Evolutionary conservation across 2,329 filamentous ascomycete species (phyloP), one percentile per base, ranked within the genome.

Genomic region (Chalara sp.): DNA sequence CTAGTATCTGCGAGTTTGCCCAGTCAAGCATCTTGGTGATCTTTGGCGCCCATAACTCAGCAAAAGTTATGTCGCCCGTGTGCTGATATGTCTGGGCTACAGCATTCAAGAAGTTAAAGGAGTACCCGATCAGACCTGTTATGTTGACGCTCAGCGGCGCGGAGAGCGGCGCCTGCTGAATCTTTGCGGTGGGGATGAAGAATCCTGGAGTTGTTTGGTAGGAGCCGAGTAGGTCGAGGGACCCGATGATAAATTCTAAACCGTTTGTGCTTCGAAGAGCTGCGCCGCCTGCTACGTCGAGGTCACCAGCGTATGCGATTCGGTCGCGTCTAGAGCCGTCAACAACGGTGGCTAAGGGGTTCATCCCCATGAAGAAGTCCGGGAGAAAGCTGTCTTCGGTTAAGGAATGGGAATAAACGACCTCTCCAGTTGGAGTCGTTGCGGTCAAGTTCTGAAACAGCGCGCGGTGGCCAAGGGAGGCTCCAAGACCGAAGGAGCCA

Each of bases 251-350:
- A 42, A 60, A 63, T 5, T 58, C 47, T 8, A 54, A 50, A 32
- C 59, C 62, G 46, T 61, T 53, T 1, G 65, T 68, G 51, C 63
- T 65, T 4, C 55, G 59, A 5, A 67, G 50, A 3, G 63, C 53
- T 6, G 61, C 54, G 11, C 41, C 56, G 6, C 59, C 47, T 1
- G 63, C 58, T 45, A 67, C 53, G 43, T 68, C 65, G 12, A 68
- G 57, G 49, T 68, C 65, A 8, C 65, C 65, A 1, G 61, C 52
- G 46, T 67, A 67, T 3, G 65, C 59, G 47, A 67, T 66, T 12
- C 65, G 59, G 53, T 67, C 66, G 5, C 66, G 59, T 5, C 65
- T 60, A 2, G 68, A 68, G 30, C 67, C 68, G 53, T 69, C 68
- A 3, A 69, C 67, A 11, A 63, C 61, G 30, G 59, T 63, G 8